A percentile compares a stretch with the other conserved stretches of the same genome.
phyloP scores from a whole-genome alignment of 1,139 yeast genomes.

The Eremothecium coryli region DNA sequence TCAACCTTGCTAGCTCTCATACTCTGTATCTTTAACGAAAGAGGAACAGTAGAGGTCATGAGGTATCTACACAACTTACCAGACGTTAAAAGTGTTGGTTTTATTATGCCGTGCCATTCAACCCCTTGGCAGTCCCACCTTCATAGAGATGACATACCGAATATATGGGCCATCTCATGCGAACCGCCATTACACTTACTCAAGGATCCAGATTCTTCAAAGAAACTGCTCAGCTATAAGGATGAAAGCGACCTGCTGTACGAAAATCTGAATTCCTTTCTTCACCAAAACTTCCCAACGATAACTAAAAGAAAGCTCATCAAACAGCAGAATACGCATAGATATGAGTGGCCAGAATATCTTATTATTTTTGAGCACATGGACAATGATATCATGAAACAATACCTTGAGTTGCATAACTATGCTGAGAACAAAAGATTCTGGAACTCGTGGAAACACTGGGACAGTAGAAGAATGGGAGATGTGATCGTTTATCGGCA shows the following conservation, averaged over 20 bases:
- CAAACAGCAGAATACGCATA: too few species aligned
- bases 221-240: constrained; percentile 40
- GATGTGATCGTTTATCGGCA: constrained; percentile 53
- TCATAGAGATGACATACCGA: constrained; percentile 44
- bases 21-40: constrained; percentile 49
- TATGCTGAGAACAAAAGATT: constrained; percentile 46
- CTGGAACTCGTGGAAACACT: constrained; percentile 76
- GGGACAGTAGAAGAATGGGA: constrained; percentile 77
- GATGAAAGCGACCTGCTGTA: constrained; percentile 87
- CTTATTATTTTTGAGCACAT: constrained; percentile 64
- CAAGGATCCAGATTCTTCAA: constrained; percentile 23
- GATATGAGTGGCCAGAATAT: constrained; percentile 60
- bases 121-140: constrained; percentile 91
- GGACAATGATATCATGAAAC: constrained; percentile 36
- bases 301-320: constrained; percentile 14
- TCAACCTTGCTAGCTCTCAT: constrained; percentile 34
- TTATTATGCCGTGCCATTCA: constrained; percentile 92
- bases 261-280: constrained; percentile 49
- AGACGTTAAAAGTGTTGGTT: constrained; percentile 49
- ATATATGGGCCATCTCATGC: constrained; percentile 75
- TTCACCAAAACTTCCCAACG: constrained; percentile 39
- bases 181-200: constrained; percentile 66
- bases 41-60: constrained; percentile 71
- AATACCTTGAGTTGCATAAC: constrained; percentile 34
- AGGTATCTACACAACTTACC: constrained; percentile 41